Evolutionary conservation across 768 basidiomycete genomes (phyloP), one percentile per base, ranked within the genome.

Genomic region (Psilocybe subaeruginosa): DNA sequence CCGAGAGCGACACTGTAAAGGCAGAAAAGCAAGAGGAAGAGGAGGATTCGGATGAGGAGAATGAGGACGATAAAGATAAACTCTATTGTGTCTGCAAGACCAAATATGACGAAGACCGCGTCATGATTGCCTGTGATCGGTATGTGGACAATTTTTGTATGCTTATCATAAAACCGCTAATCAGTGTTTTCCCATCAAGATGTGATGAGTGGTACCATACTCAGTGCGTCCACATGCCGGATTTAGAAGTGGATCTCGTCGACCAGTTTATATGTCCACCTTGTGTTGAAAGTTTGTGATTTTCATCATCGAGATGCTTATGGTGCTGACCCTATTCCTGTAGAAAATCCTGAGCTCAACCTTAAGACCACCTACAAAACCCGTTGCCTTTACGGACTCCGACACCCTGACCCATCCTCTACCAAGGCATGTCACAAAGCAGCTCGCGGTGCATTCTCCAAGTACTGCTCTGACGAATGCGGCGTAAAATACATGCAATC

Each of bases 151-250:
- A 58, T 63, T 29, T 52, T 33, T 41, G 48, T 37, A 39, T 51
- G n/a, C 14, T 14, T 30, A 29, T 27, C 29, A 39, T 54, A 46
- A 16, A 39, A 23, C 23, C 29, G 56, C 31, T 57, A 45, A 45
- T 37, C 23, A 60, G 14, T 45, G 29, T 27, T 19, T 31, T 31
- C 50, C 19, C 8, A 12, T 60, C 16, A 59, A 95, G 94, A 30
- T 97, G 95, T 73, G 95, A 96, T 68, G 92, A 95, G 63, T 97
- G 95, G 95, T 97, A 93, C 72, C 95, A 97, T 71, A 90, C 91
- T 0, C 82, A 86, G 51, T 97, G 95, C 67, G 88, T 96, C 29
- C 77, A 85, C 45, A 90, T 96, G 82, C 84, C 86, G 27, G 93
- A 96, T 62, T 78, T 86, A 6, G 87, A 90, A 66, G 85, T 94